Evolutionary conservation across 345 rosid species (phyloP), one percentile per base, ranked within the genome.

Genomic region (Salix brachista): DNA sequence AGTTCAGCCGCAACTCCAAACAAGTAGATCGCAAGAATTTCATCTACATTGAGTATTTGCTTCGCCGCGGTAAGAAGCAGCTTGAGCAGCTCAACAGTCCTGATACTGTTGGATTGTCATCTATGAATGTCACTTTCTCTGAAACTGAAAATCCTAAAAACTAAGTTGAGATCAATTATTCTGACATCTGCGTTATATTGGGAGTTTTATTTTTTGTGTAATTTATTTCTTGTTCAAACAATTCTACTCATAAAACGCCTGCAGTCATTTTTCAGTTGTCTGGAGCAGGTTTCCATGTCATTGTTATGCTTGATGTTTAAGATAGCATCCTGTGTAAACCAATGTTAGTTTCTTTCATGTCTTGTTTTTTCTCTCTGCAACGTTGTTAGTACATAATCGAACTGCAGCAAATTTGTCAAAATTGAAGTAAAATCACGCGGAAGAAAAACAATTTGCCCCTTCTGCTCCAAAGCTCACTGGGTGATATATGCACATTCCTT

Each of bases 21-120:
- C 81, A 89, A 80, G 88, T 92, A 11, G 98, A 94, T 77, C 90
- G 89, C 73, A 94, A 90, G 83, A 94, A 89, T 70, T 94, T 94
- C 72, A 79, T 87, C 76, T 83, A 92, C 83, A 84, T 92, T 3
- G 97, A 94, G 87, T 92, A 92, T 80, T 81, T 92, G 87, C 86
- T 92, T 80, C 89, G 89, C 52, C 91, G 89, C 39, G 97, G 97
- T 23, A 86, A 75, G 75, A 94, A 91, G 80, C 98, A 94, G 65
- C 92, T 92, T 8, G 97, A 87, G 79, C 94, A 90, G 81, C 91
- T 94, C 69, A 89, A 81, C 82, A 89, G 85, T 81, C 94, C 89
- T 0, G 93, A 73, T 52, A 88, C 87, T 17, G 69, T 71, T 34
- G 69, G 77, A 54, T 65, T 80, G 73, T 37, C 73, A 6, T 76